Conservation (phyloP, 2,329 filamentous ascomycete genomes). For the Xylaria sp. region DNA sequence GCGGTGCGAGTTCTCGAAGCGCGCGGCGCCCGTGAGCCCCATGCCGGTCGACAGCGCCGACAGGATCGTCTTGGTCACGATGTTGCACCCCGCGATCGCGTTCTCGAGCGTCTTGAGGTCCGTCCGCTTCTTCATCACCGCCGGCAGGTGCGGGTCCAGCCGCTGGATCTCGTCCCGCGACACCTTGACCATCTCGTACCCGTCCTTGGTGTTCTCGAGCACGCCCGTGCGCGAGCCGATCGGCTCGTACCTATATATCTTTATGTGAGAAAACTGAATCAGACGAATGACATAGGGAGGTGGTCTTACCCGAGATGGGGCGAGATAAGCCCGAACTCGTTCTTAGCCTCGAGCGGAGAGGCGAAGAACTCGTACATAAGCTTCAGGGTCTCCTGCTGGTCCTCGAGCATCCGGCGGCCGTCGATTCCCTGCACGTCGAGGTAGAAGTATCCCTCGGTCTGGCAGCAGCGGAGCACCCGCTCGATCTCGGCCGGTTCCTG, state of each 20-base stretch:
- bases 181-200: slow-evolving; percentile 58
- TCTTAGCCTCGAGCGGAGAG: slow-evolving; percentile 56
- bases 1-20: slow-evolving; percentile 56
- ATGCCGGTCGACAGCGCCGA: slow-evolving; percentile 53
- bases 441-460: slow-evolving; percentile 58
- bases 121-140: slow-evolving; percentile 50
- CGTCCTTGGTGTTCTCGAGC: slow-evolving; percentile 51
- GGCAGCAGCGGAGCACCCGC: slow-evolving; percentile 52
- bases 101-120: slow-evolving; percentile 53
- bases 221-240: slow-evolving; percentile 53
- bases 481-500: slow-evolving; percentile 58
- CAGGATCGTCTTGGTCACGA: slow-evolving; percentile 53
- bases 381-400: slow-evolving; percentile 54
- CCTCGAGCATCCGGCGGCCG: slow-evolving; percentile 54
- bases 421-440: slow-evolving; percentile 56
- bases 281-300: not conserved
- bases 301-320: slow-evolving; percentile 52
- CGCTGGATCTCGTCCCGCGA: slow-evolving; percentile 54
- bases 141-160: slow-evolving; percentile 49
- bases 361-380: slow-evolving; percentile 61
- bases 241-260: slow-evolving; percentile 47
- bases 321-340: slow-evolving; percentile 57
- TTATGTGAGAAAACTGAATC: not conserved
- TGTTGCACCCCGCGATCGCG: slow-evolving; percentile 53
- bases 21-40: slow-evolving; percentile 46